Percentiles rank a stretch among this genome's conserved stretches.
phyloP scores from a whole-genome alignment of 2,329 filamentous ascomycete genomes.

The Pseudogymnoascus sp. region DNA sequence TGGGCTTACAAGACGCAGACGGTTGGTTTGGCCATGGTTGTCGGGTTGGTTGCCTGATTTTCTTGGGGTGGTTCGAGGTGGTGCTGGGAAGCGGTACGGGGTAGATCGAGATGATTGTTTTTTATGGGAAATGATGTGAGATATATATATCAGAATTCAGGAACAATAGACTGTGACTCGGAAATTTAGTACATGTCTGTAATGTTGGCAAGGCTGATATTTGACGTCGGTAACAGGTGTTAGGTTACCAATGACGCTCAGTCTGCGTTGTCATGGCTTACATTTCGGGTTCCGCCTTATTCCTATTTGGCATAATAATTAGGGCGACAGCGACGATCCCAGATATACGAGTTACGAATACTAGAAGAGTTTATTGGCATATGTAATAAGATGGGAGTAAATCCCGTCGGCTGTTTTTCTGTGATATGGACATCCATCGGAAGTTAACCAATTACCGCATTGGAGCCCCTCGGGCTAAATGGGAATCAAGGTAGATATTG shows the following conservation, averaged over 20 bases:
- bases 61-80: neutral
- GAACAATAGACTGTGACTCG: neutral
- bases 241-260: neutral
- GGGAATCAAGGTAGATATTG: neutral
- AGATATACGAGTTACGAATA: neutral
- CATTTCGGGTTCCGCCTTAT: neutral
- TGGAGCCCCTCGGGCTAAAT: neutral
- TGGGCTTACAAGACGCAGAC: constrained; percentile 3
- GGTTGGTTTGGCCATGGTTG: neutral
- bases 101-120: neutral
- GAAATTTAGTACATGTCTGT: neutral
- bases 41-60: neutral
- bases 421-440: neutral
- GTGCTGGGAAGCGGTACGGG: neutral
- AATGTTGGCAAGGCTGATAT: neutral
- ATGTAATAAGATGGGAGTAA: neutral
- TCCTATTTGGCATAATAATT: neutral
- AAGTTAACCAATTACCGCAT: neutral
- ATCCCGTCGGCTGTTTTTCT: neutral
- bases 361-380: neutral
- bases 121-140: neutral
- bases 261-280: neutral
- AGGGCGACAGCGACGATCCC: neutral
- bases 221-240: neutral
- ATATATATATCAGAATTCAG: neutral